Evolutionary conservation across 257 asterid species (phyloP).

Genomic region (Solanum piurae): DNA sequence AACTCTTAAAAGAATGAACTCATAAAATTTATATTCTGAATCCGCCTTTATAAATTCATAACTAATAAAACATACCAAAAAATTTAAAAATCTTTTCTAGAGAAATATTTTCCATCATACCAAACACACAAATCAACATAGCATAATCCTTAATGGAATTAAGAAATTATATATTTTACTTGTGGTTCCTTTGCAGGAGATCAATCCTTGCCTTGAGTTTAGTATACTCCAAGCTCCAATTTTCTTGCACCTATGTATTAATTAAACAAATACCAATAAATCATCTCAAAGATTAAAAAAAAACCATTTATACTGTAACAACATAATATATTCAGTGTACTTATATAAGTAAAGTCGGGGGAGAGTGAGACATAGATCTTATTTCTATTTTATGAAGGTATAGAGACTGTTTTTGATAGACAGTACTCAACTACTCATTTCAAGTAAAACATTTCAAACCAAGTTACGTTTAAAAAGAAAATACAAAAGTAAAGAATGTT

Average conservation of each 20-base stretch:
- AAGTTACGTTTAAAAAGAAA: not conserved
- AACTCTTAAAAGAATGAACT: too few species aligned
- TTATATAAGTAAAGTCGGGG: rapidly evolving
- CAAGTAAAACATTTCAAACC: not conserved
- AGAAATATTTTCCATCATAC: not conserved
- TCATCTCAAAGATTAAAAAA: not conserved
- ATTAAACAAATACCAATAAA: not conserved
- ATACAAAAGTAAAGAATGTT: not conserved
- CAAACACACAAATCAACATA: not conserved
- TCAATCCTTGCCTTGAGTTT: slow-evolving; percentile 33
- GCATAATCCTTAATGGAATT: not conserved
- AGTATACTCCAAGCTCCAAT: not conserved
- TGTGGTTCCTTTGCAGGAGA: slow-evolving; percentile 24
- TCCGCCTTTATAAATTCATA: not conserved
- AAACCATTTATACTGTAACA: not conserved
- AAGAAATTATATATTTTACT: not conserved
- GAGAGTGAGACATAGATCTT: not conserved
- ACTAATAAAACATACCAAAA: not conserved
- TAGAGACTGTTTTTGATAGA: not conserved
- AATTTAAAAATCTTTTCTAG: not conserved
- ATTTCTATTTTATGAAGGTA: not conserved
- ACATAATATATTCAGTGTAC: not conserved
- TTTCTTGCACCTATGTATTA: not conserved
- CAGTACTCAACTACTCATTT: rapidly evolving
- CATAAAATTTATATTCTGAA: not conserved